Evolutionary conservation across 345 rosid species (phyloP).

Genomic region (Geranium rotundifolium): DNA sequence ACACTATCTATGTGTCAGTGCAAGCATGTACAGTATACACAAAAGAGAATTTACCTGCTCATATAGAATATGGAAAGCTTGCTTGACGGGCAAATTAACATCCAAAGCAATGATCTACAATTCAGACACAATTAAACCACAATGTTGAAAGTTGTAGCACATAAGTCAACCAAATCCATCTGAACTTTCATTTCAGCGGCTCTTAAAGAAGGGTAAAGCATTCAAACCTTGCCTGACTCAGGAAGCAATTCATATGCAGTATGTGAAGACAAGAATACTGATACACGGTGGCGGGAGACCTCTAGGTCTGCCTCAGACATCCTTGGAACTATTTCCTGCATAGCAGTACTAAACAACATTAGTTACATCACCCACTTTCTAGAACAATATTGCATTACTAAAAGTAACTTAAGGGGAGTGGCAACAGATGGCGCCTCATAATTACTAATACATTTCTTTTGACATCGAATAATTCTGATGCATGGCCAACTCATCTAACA

Average conservation of each 20-base stretch:
- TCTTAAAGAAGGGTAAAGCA: constrained; percentile 14
- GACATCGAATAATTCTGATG: too few relatives aligned
- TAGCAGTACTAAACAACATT: constrained; percentile 15
- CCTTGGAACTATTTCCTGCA: constrained; percentile 40
- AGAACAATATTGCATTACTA: neutral
- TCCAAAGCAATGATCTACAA: constrained; percentile 89
- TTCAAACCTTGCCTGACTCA: constrained; percentile 93
- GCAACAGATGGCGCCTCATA: neutral
- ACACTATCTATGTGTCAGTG: neutral
- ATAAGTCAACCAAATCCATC: neutral
- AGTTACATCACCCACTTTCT: constrained; percentile 2
- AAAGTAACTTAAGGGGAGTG: too few relatives aligned
- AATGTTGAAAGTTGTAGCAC: neutral
- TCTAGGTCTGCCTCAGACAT: constrained; percentile 59
- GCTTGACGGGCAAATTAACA: constrained; percentile 88
- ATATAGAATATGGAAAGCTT: constrained; percentile 90
- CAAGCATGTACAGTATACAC: neutral
- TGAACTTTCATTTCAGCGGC: neutral
- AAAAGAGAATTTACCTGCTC: constrained; percentile 61
- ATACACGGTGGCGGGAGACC: constrained; percentile 57
- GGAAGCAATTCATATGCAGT: constrained; percentile 94
- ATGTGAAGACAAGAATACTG: constrained; percentile 59
- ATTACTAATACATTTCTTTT: too few relatives aligned
- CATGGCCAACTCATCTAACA: too few relatives aligned
- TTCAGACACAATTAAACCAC: neutral